These are phyloP conservation scores for Aspergillus niger DNA, from an alignment of 2,329 filamentous ascomycete genomes.

Conservation along the genomic window DNA sequence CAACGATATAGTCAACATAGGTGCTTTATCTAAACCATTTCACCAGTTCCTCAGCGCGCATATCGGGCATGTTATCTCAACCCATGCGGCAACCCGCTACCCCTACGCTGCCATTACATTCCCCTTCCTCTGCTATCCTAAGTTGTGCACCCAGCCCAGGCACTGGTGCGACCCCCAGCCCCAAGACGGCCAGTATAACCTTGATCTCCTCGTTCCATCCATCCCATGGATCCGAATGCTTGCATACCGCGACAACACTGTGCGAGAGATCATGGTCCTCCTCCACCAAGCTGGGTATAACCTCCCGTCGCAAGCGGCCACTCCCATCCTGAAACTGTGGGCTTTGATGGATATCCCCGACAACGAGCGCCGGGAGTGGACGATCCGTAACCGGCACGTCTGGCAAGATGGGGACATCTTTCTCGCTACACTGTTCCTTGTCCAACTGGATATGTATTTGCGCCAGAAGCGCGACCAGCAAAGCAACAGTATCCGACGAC, in stretches of 20 bases:
- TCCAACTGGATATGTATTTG: constrained; percentile 73
- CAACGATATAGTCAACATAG: constrained; percentile 63
- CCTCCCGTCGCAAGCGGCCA: constrained; percentile 52
- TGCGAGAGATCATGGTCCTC: constrained; percentile 63
- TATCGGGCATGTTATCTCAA: not conserved
- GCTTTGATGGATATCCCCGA: constrained; percentile 68
- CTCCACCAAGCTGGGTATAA: constrained; percentile 62
- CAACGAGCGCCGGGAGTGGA: constrained; percentile 55
- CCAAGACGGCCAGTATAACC: constrained; percentile 20
- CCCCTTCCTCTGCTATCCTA: constrained; percentile 61
- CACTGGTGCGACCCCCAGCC: constrained; percentile 11
- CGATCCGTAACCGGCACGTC: constrained; percentile 56
- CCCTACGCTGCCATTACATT: constrained; percentile 43
- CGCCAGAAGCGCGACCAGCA: constrained; percentile 59
- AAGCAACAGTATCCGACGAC: constrained; percentile 53
- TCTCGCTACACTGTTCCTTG: constrained; percentile 63
- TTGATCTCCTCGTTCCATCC: constrained; percentile 54
- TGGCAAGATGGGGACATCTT: constrained; percentile 65
- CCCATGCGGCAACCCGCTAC: not conserved
- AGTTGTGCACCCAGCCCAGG: constrained; percentile 57
- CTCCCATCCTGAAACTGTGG: constrained; percentile 68
- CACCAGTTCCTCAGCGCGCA: constrained; percentile 47
- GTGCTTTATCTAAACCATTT: constrained; percentile 64
- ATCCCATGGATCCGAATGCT: constrained; percentile 71
- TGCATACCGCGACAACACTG: constrained; percentile 57